Percentiles rank a stretch among this genome's conserved stretches.
Evolutionary conservation across 768 basidiomycete species (phyloP).

Genomic region (Lentinus brumalis): DNA sequence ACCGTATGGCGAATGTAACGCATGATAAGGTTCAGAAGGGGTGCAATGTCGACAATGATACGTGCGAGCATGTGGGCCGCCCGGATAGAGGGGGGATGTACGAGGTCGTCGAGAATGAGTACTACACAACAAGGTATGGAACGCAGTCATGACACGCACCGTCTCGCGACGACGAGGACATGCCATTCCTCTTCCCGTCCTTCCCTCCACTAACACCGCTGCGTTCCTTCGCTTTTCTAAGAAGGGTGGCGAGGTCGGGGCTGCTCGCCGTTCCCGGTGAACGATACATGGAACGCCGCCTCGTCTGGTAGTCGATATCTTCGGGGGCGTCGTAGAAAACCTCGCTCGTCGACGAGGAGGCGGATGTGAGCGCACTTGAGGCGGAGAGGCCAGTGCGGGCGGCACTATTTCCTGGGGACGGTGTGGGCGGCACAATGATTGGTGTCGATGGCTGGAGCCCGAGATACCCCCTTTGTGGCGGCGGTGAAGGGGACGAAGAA

Average conservation of each 20-base stretch:
- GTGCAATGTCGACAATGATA: too few species aligned
- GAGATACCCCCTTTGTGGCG: constrained; percentile 39
- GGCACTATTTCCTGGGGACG: constrained; percentile 43
- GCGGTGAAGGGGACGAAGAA: constrained; percentile 44
- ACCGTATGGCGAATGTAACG: too few species aligned
- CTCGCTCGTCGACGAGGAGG: constrained; percentile 59
- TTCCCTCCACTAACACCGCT: constrained; percentile 37
- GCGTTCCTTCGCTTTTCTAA: constrained; percentile 80
- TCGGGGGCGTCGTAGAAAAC: constrained; percentile 62
- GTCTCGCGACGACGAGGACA: constrained; percentile 16
- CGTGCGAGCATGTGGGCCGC: too few species aligned
- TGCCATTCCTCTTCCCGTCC: constrained; percentile 30
- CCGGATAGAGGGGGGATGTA: not conserved
- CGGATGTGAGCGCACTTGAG: constrained; percentile 33
- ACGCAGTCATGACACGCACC: constrained; percentile 3
- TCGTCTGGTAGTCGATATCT: constrained; percentile 67
- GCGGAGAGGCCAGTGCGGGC: constrained; percentile 34
- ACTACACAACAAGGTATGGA: not conserved
- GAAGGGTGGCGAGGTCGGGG: constrained; percentile 86
- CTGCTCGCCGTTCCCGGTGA: constrained; percentile 88
- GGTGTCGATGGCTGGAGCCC: constrained; percentile 57
- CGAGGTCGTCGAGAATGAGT: not conserved
- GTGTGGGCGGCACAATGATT: constrained; percentile 67
- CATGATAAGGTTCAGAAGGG: too few species aligned
- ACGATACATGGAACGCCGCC: constrained; percentile 84